These are phyloP conservation scores for Asparagopsis taxiformis DNA, from an alignment of 31 red algal genomes.

Conservation along the genomic window DNA sequence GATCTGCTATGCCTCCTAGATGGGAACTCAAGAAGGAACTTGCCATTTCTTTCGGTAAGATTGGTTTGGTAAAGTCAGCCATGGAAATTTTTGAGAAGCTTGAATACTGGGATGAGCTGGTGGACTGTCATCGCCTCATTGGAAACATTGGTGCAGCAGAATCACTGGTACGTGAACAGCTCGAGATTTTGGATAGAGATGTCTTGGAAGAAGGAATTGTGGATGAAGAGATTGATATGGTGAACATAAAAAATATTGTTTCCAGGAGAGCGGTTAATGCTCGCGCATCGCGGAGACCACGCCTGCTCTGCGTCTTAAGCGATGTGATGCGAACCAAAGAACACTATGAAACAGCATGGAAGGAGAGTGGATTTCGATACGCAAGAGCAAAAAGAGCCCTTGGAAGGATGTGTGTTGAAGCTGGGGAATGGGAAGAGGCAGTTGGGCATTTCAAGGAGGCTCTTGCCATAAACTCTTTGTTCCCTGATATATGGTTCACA, in stretches of 20 bases:
- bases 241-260: conserved; percentile 5
- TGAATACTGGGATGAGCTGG: conserved; percentile 90
- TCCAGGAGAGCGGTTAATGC: conserved; percentile 47
- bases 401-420: conserved; percentile 52
- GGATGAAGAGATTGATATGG: conserved; percentile 2
- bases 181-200: conserved; percentile 52
- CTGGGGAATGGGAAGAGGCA: conserved; percentile 51
- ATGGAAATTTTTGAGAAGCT: conserved; percentile 89
- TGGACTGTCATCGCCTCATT: conserved; percentile 96
- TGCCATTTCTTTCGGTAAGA: conserved; percentile 84
- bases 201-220: conserved; percentile 43
- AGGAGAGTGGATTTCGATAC: conserved; percentile 68
- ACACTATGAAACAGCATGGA: conserved; percentile 80
- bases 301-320: conserved; percentile 85
- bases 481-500: conserved; percentile 87
- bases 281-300: conserved; percentile 62
- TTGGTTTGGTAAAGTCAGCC: conserved; percentile 92
- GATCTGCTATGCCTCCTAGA: conserved; percentile 64
- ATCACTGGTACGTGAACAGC: conserved; percentile 57
- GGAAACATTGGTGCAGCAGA: conserved; percentile 81
- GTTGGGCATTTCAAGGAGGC: conserved; percentile 58
- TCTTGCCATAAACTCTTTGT: conserved; percentile 75
- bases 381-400: conserved; percentile 81
- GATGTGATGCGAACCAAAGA: conserved; percentile 73
- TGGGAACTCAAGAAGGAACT: conserved; percentile 88